These are phyloP conservation scores for Glycine soja DNA, from an alignment of 306 rosid species.

Conservation along the genomic window DNA sequence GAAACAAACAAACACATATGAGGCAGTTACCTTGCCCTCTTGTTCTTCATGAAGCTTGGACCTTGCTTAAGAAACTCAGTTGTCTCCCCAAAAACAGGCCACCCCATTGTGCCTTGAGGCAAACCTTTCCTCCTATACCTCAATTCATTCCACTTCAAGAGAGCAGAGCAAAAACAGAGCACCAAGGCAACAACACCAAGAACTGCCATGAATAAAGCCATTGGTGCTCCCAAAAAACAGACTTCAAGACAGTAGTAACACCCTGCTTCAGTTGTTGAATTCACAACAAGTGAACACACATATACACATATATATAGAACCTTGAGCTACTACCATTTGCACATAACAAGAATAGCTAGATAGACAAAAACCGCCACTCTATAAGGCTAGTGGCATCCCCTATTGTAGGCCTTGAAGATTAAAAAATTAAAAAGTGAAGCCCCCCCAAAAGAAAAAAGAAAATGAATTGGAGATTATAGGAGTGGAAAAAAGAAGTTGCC, in stretches of 20 bases:
- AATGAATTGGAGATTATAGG: background rate
- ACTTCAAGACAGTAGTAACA: slow-evolving; percentile 43
- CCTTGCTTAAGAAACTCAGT: slow-evolving; percentile 98
- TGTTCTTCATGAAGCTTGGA: slow-evolving; percentile 89
- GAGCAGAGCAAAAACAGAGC: slow-evolving; percentile 88
- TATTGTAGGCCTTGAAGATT: slow-evolving; percentile 50
- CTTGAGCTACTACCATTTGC: slow-evolving; percentile 52
- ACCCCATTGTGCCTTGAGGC: slow-evolving; percentile 99
- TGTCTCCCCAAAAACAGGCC: slow-evolving; percentile 98
- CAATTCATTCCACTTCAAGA: slow-evolving; percentile 84
- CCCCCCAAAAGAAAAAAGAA: background rate
- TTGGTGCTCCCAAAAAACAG: slow-evolving; percentile 54
- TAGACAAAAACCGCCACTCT: slow-evolving; percentile 70
- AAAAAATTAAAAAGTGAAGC: slow-evolving; percentile 19
- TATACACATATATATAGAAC: slow-evolving; percentile 66
- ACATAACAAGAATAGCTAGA: slow-evolving; percentile 41
- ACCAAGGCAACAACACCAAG: slow-evolving; percentile 53
- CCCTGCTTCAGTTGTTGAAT: slow-evolving; percentile 49
- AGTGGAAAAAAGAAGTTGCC: slow-evolving; percentile 41
- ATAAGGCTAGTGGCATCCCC: slow-evolving; percentile 66
- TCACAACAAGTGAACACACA: slow-evolving; percentile 42
- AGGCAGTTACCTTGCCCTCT: slow-evolving; percentile 78
- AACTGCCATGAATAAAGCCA: slow-evolving; percentile 69
- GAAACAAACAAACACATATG: background rate
- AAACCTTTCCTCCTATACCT: slow-evolving; percentile 75